Evolutionary conservation across 139 green algal species (phyloP), one percentile per base, ranked within the genome.

Genomic region (Tetraselmis chui): DNA sequence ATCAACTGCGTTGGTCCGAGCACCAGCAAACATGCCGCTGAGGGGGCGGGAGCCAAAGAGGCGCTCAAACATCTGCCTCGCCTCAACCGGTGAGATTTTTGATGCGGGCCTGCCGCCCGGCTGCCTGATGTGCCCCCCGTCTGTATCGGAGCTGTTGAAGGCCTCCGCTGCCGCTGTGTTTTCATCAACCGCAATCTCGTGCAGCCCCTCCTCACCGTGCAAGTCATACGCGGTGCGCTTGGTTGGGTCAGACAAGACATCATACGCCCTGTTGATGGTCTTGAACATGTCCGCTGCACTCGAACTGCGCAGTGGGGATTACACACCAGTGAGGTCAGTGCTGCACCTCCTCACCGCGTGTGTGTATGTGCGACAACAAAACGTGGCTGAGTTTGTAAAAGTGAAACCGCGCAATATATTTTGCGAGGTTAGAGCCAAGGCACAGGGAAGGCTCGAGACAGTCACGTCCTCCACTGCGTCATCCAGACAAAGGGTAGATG

Each of bases 191-290:
- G 2, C 23, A 22, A 81, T 28, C 80, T 31, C 31, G 29, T 80
- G 80, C 23, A 80, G 31, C 24, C 31, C 80, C 75, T 84, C 80
- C 75, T 78, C 31, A 24, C 80, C 80, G 80, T 80, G 58, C 25
- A 59, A 18, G 58, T 84, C 80, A 59, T 84, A 84, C 74, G 80
- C 80, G 30, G 31, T 24, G 29, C 75, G 29, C 75, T 84, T 84
- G 59, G 45, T 30, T 2, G 80, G 80, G 75, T 84, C 58, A 1
- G 31, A 78, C n/a, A 84, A 24, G 24, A 84, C 59, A 32, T 84
- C 80, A 45, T 80, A 84, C 23, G 80, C 80, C 75, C 80, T 18
- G n/a, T 27, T 74, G 32, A 84, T 45, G 23, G 31, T 24, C 30
- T 84, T 80, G 80, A 84, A 84, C 59, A 45, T 82, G 27, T 79